Evolutionary conservation across 2,329 filamentous ascomycete genomes (phyloP), one percentile per base, ranked within the genome.

Genomic region (Xylaria sp.): DNA sequence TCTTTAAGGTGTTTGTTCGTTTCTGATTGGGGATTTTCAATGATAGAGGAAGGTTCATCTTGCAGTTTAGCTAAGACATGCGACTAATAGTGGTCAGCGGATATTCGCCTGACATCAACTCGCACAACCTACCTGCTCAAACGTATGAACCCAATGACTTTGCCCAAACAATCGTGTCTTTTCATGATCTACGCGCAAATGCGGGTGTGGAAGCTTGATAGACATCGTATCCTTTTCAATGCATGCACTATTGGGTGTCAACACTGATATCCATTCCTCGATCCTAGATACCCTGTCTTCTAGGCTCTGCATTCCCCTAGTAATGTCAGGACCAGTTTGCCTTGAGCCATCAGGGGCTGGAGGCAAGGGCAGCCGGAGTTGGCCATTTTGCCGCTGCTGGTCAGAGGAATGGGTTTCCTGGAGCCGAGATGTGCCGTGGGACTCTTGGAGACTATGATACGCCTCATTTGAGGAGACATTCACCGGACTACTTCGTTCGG

Each of bases 151-250:
- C 62, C 62, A 65, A 41, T 65, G 62, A 5, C 48, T 48, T 40
- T 60, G 57, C 18, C 62, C 62, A 37, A 65, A 65, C 11, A 63
- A 20, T 38, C 61, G 44, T 2, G 62, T 65, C 24, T 65, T 65
- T 24, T 58, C 61, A 20, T 48, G 38, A 34, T 60, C 61, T 20
- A 51, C 45, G 2, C 61, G 59, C 17, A 63, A 54, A 52, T 62
- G 47, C 16, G 61, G 61, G n/a, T 51, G 52, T 24, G 61, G 61
- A 4, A 59, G 26, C 22, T 41, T 48, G 20, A 63, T 48, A 18
- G 39, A 44, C 21, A 59, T 29, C 9, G 49, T 57, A 16, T 40
- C 13, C 4, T 39, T 39, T n/a, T 39, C 22, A 16, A 21, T 45
- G 51, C 19, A 49, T 26, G 7, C 16, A 20, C 26, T 34, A 16